Evolutionary conservation across 2,329 filamentous ascomycete genomes (phyloP), one percentile per base, ranked within the genome.

Genomic region (Botrytis byssoidea): DNA sequence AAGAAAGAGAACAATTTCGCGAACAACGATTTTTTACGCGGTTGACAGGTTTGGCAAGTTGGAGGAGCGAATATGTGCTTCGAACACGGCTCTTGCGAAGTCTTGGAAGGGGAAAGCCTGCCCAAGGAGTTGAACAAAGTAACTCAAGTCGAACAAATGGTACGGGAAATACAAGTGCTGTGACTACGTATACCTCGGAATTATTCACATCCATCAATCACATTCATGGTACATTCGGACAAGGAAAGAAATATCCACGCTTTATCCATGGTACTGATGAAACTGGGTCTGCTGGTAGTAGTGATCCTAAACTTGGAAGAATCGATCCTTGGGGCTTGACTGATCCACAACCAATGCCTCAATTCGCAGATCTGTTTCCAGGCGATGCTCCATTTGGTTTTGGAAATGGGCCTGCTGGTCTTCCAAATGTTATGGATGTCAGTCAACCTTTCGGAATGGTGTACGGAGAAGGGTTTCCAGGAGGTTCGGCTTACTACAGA

Each of bases 51-150:
- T 84, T 95, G 75, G 92, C 94, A n/a, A 96, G 95, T 14, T 98
- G 96, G 95, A 89, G 95, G 78, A 98, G 93, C 82, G 96, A 99
- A 82, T 99, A 98, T 80, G 92, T 98, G 66, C 84, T 97, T 73
- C 89, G 96, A 65, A 98, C 94, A 2, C 89, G 93, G 65, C 87
- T 98, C 70, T 84, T 98, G 70, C 89, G 94, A 63, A 96, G 93
- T 75, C 85, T 98, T 73, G 88, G 88, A 65, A 90, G 93, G 74
- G 96, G 95, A 69, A 97, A 95, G 80, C 94, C 95, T 74, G 84
- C 87, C 78, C 87, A 91, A 55, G 84, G 85, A 16, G 83, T 85
- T 65, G 83, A 85, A 79, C 81, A 88, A 73, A 88, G 89, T 18
- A 83, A 88, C 18, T 86, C 87, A 18, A 81, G 83, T n/a, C 84